Base-by-base conservation (phyloP, 345 rosid species). In the Hypericum androsaemum region DNA sequence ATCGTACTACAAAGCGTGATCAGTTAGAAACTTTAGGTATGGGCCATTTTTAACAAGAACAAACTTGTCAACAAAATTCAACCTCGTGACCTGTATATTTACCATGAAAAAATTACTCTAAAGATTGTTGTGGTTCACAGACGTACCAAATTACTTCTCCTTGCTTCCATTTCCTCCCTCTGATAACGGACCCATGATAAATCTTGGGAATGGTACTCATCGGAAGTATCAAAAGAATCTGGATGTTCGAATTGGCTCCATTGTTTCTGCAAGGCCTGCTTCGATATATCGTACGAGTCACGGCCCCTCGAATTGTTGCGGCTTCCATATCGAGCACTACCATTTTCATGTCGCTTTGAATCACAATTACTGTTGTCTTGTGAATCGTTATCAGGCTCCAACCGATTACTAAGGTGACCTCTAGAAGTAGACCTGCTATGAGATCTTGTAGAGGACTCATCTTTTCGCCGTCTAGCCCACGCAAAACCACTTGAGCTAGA, bases 151-250 rank as follows among this genome's bases (percentile, higher is more conserved):
- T 75, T 77, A 69, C 64, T 80, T 71, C 69, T 54, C 74, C 74
- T 92, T 52, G 77, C 67, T 54, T 75, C 70, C 80, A 66, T 72
- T 66, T 70, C 87, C 67, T 79, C 94, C 70, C 75, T 79, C 41
- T 66, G 86, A 71, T 77, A 80, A 59, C 72, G 72, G 61, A 84
- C 86, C 73, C 71, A 41, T 12, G 95, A 84, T 45, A 87, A 71
- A 63, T 90, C 94, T 65, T 84, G 96, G 0, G 96, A 87, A 67
- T 82, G 94, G 68, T 85, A 92, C 60, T 74, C 95, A 41, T 83
- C 89, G 41, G 89, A 84, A 43, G 89, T 76, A 65, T 86, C 89
- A 73, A 83, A 88, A 2, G 95, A 85, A 74, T 88, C 88, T 51
- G 81, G 94, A 58, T 73, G 92, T 57, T 88, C 94, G 45, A 87